These are phyloP conservation scores for Usnea hakonensis DNA, from an alignment of 495 filamentous ascomycete genomes.

Conservation along the genomic window DNA sequence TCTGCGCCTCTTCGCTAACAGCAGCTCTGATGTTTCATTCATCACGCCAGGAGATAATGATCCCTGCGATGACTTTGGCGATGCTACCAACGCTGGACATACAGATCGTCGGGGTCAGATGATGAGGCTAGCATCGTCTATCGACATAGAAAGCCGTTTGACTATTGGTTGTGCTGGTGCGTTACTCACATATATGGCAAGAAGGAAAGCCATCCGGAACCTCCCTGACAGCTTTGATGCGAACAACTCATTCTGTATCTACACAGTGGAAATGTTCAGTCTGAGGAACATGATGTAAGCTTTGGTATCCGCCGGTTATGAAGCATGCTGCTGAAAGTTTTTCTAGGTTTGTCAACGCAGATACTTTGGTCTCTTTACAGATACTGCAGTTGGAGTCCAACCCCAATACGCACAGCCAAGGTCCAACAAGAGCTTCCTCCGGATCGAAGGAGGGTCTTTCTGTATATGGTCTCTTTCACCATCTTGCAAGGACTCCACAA, in stretches of 20 bases:
- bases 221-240: slow-evolving; percentile 47
- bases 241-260: slow-evolving; percentile 49
- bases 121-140: slow-evolving; percentile 59
- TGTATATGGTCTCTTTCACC: slow-evolving; percentile 73
- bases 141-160: slow-evolving; percentile 71
- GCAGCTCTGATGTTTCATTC: slow-evolving; percentile 48
- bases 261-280: slow-evolving; percentile 67
- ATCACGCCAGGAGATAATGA: slow-evolving; percentile 51
- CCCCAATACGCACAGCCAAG: slow-evolving; percentile 77
- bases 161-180: slow-evolving; percentile 81
- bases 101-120: slow-evolving; percentile 54
- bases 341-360: slow-evolving; percentile 65
- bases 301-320: not conserved
- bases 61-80: slow-evolving; percentile 37
- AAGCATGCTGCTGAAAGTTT: slow-evolving; percentile 11
- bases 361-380: slow-evolving; percentile 75
- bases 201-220: slow-evolving; percentile 55
- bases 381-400: slow-evolving; percentile 79
- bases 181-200: slow-evolving; percentile 68
- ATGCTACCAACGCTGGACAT: slow-evolving; percentile 41
- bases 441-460: slow-evolving; percentile 86
- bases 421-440: slow-evolving; percentile 56
- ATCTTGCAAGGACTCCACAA: slow-evolving; percentile 72
- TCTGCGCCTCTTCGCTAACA: slow-evolving; percentile 43
- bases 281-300: slow-evolving; percentile 65